Evolutionary conservation across 192 early-diverging fungal species (phyloP).

Genomic region (Umbelopsis sp.): DNA sequence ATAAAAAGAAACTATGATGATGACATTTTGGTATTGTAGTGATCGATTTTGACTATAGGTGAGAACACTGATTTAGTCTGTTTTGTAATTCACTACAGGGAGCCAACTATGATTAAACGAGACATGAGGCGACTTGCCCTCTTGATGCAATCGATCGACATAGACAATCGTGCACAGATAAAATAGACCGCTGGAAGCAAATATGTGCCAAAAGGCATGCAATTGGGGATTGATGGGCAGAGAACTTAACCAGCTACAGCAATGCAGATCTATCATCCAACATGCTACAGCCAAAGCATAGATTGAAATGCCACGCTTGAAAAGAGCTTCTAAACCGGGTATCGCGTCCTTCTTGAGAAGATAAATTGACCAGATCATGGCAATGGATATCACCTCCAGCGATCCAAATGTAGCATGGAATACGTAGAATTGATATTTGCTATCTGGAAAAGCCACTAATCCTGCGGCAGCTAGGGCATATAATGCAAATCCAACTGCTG

Average conservation of each 20-base stretch:
- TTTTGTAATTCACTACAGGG: constrained; percentile 15
- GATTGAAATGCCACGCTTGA: constrained; percentile 9
- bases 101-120: neutral
- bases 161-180: neutral
- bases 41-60: no score
- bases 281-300: constrained; percentile 14
- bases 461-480: neutral
- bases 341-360: neutral
- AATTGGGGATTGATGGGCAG: constrained; percentile 6
- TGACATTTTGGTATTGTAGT: no score
- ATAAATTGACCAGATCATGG: constrained; percentile 5
- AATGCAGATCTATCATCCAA: constrained; percentile 3
- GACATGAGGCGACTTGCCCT: neutral
- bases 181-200: constrained; percentile 4
- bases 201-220: constrained; percentile 14
- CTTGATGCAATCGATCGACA: constrained; percentile 4
- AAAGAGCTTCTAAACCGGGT: neutral
- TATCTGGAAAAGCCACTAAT: neutral
- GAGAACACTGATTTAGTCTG: neutral
- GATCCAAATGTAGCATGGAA: constrained; percentile 5
- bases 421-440: constrained; percentile 3
- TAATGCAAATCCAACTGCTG: constrained; percentile 13
- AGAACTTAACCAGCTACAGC: neutral
- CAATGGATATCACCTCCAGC: constrained; percentile 3
- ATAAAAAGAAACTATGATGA: no score